phyloP scores from a whole-genome alignment of 2,329 filamentous ascomycete species.

The Alternaria gaisen region DNA sequence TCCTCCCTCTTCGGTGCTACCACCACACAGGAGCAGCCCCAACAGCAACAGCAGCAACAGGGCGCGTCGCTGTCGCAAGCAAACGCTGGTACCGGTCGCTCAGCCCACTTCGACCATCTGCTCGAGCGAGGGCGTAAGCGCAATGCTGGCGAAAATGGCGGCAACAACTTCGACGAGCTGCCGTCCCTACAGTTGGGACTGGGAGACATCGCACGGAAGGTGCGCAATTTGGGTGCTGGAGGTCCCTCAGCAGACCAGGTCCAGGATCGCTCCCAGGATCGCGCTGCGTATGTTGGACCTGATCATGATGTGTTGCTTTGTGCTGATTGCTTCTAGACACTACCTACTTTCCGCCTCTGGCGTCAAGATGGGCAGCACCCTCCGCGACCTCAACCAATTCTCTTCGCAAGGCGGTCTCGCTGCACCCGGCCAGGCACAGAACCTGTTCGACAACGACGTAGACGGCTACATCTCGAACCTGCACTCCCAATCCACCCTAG shows the following conservation, averaged over 20 bases:
- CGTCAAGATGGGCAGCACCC: constrained; percentile 83
- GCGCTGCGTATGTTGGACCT: constrained; percentile 60
- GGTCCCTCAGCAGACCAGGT: constrained; percentile 65
- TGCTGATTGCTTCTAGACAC: constrained; percentile 66
- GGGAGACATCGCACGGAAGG: constrained; percentile 81
- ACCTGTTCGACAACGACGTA: constrained; percentile 63
- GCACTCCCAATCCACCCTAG: constrained; percentile 88
- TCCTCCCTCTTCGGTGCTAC: constrained; percentile 38
- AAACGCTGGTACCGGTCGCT: constrained; percentile 52
- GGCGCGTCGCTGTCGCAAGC: constrained; percentile 47
- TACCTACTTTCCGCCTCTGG: constrained; percentile 94
- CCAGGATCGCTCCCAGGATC: constrained; percentile 52
- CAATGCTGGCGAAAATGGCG: constrained; percentile 70
- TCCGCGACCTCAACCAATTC: constrained; percentile 86
- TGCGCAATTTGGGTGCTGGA: constrained; percentile 79
- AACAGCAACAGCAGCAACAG: constrained; percentile 37
- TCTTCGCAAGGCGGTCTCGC: constrained; percentile 73
- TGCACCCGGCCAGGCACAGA: constrained; percentile 46
- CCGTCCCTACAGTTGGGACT: constrained; percentile 90
- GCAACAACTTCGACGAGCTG: constrained; percentile 73
- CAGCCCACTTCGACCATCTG: constrained; percentile 71
- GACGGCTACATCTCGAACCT: constrained; percentile 83
- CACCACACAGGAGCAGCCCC: constrained; percentile 38
- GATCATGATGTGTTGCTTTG: background rate
- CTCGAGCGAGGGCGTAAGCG: constrained; percentile 73